Base-by-base conservation (phyloP, 441 rosid genomes). In the Eugenia klotzschiana region DNA sequence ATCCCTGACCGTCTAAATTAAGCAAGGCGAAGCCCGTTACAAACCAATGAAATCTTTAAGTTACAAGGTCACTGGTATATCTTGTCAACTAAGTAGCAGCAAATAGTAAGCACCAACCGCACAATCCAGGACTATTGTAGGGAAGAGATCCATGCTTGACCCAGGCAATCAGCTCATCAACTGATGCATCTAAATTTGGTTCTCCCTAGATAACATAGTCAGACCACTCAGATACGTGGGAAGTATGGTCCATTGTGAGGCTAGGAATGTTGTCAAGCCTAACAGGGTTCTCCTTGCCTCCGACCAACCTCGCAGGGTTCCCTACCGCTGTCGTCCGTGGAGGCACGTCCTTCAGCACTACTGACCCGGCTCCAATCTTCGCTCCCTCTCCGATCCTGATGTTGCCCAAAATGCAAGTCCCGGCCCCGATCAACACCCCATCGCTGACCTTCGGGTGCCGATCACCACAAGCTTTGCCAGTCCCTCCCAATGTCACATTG, bases 401-500 rank as follows among this genome's bases (percentile, higher is more conserved):
- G 23, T 80, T 85, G 14, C 85, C 87, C 27, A 85, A 50, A 25
- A 85, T 64, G 64, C 85, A 85, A 20, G 80, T 82, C 73, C 87
- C 83, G 0, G 83, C 85, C 64, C 85, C 85, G n/a, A 82, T 82
- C 83, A 85, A 49, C 29, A 85, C 85, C 60, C 85, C 83, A 12
- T 85, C 81, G 16, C 87, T 81, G 22, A 82, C 82, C 80, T 85
- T 85, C 29, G 87, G 87, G 22, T 85, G 87, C 77, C 87, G 55
- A 25, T 82, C 83, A 6, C 85, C 85, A 1, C 53, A 79, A 55
- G 9, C 73, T 55, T 85, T 85, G 37, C 87, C 85, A 0, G 87
- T 85, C 80, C 85, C 87, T 15, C 85, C 87, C 26, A 85, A 54
- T 11, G 87, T 82, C 82, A 85, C 87, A n/a, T 85, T 85, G 58